Evolutionary conservation across 768 basidiomycete species (phyloP).

Genomic region (Tulasnella sp.): DNA sequence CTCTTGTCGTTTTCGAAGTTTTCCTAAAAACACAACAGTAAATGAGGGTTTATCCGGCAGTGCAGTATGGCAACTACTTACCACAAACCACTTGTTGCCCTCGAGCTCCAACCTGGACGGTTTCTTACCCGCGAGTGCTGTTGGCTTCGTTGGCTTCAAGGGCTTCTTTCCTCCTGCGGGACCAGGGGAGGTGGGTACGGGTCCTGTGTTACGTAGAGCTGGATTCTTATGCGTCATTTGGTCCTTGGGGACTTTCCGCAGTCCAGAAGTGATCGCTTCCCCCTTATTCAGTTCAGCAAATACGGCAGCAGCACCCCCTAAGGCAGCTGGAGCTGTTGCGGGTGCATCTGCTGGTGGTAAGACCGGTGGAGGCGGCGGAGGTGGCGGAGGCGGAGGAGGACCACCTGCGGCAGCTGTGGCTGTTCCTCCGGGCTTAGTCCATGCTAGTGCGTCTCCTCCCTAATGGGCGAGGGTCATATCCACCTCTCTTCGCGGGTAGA

Average conservation of each 20-base stretch:
- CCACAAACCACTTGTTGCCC: conserved; percentile 88
- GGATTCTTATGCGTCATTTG: conserved; percentile 99
- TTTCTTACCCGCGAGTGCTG: conserved; percentile 73
- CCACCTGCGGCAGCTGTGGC: conserved; percentile 25
- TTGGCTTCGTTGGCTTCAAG: conserved; percentile 71
- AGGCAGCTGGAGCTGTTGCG: conserved; percentile 22
- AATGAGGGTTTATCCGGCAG: not conserved
- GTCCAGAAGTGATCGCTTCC: conserved; percentile 73
- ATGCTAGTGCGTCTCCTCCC: conserved; percentile 21
- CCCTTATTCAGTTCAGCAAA: conserved; percentile 88
- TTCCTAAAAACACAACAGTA: conserved; percentile 43
- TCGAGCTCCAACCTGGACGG: conserved; percentile 81
- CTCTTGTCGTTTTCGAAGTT: conserved; percentile 71
- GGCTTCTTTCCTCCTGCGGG: conserved; percentile 41
- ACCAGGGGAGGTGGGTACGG: conserved; percentile 32
- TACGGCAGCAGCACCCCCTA: conserved; percentile 58
- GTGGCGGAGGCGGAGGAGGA: conserved; percentile 33
- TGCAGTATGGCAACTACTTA: conserved; percentile 29
- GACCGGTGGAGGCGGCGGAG: conserved; percentile 34
- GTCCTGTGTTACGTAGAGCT: conserved; percentile 44
- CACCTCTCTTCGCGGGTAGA: too few relatives aligned
- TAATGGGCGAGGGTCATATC: not conserved
- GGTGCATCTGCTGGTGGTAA: conserved; percentile 21
- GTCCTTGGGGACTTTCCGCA: conserved; percentile 89
- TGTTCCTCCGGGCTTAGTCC: conserved; percentile 26